Percentiles rank a stretch among this genome's conserved stretches.
phyloP scores from a whole-genome alignment of 108 stramenopile genomes.

The Skeletonema menzelii region DNA sequence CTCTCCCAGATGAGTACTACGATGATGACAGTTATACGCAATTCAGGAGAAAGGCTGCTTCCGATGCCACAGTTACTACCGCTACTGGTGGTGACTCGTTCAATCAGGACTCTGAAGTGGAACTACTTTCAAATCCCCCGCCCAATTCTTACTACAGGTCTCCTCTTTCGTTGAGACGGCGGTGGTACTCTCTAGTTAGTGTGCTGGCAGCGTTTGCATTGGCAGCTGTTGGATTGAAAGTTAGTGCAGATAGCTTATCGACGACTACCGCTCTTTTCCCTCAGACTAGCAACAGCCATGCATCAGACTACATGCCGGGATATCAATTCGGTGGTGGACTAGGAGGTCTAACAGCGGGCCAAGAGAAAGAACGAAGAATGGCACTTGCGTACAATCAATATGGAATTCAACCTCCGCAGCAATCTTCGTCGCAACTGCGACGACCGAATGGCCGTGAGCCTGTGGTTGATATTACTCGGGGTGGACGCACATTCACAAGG shows the following conservation, averaged over 20 bases:
- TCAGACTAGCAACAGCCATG: background rate
- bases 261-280: background rate
- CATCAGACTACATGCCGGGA: conserved; percentile 10
- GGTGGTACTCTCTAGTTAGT: conserved; percentile 3
- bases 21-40: background rate
- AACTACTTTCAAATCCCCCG: background rate
- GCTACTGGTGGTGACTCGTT: background rate
- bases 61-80: background rate
- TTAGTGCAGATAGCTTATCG: background rate
- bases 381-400: conserved; percentile 4
- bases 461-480: background rate
- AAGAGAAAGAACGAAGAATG: conserved; percentile 4
- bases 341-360: conserved; percentile 12
- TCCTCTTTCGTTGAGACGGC: background rate
- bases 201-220: conserved; percentile 1
- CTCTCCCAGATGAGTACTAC: conserved; percentile 8
- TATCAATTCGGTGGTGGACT: conserved; percentile 32
- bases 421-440: background rate
- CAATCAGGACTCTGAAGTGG: background rate
- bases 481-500: background rate
- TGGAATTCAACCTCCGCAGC: background rate
- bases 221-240: conserved; percentile 2
- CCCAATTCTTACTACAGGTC: background rate
- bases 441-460: background rate
- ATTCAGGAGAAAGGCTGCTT: background rate